Conservation (phyloP, 2,329 filamentous ascomycete species). For the Fusarium abutilonis region DNA sequence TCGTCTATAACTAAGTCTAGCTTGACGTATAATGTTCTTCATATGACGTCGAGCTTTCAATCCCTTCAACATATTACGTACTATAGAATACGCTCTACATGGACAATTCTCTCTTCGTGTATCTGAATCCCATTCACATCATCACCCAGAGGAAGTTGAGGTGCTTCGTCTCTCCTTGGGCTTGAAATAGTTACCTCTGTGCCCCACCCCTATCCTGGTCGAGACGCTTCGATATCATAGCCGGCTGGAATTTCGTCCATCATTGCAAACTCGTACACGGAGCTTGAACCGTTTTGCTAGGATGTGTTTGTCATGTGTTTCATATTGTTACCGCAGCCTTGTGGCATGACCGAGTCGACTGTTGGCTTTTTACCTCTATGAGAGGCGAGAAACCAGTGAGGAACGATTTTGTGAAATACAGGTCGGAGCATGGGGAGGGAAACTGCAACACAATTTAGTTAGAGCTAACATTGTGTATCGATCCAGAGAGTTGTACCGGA, state of each 20-base stretch:
- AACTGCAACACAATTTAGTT: constrained; percentile 1
- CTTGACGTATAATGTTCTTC: background rate
- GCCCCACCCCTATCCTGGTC: constrained; percentile 21
- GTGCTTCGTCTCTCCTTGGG: constrained; percentile 14
- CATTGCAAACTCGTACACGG: constrained; percentile 16
- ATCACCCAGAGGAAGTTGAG: constrained; percentile 3
- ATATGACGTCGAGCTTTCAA: background rate
- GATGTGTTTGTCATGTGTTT: background rate
- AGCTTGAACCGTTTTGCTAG: constrained; percentile 13
- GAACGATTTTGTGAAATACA: constrained; percentile 17
- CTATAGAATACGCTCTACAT: constrained; percentile 5
- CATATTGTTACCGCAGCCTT: constrained; percentile 3
- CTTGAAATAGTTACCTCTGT: constrained; percentile 21
- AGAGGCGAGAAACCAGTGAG: constrained; percentile 19
- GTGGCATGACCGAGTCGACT: constrained; percentile 1
- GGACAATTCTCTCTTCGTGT: constrained; percentile 23
- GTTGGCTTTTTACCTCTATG: constrained; percentile 6
- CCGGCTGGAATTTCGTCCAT: constrained; percentile 9
- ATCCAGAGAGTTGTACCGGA: constrained; percentile 27
- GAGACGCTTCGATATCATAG: constrained; percentile 23
- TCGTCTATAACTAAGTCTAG: no score
- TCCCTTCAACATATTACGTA: background rate
- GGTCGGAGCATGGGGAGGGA: constrained; percentile 37
- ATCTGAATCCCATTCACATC: constrained; percentile 18
- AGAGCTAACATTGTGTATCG: fast-evolving